phyloP scores from a whole-genome alignment of 345 rosid species.

The Salix koriyanagi region DNA sequence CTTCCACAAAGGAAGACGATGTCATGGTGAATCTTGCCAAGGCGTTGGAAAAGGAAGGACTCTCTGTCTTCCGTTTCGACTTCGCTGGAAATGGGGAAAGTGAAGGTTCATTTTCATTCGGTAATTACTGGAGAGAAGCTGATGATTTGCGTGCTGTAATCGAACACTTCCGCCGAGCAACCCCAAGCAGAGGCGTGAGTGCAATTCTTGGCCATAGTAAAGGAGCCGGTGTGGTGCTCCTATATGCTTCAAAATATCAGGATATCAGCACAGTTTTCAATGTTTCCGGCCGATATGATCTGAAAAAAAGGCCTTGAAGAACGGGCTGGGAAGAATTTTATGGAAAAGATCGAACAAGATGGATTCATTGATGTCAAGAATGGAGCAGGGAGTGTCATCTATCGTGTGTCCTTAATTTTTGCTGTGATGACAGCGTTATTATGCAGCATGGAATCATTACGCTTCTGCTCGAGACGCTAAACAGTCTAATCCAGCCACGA shows the following conservation, averaged over 20 bases:
- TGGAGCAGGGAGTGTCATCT: slow-evolving; percentile 11
- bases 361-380: slow-evolving; percentile 23
- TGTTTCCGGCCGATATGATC: slow-evolving; percentile 33
- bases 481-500: too few relatives aligned
- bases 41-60: slow-evolving; percentile 25
- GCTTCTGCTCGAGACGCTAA: too few relatives aligned
- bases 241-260: slow-evolving; percentile 32
- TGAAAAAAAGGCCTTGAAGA: slow-evolving; percentile 22
- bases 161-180: slow-evolving; percentile 18
- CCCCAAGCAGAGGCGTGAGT: slow-evolving; percentile 7
- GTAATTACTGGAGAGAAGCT: slow-evolving; percentile 20
- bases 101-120: slow-evolving; percentile 22
- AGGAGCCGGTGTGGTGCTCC: slow-evolving; percentile 25
- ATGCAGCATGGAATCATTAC: too few relatives aligned
- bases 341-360: slow-evolving; percentile 25
- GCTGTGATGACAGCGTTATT: too few relatives aligned
- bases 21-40: slow-evolving; percentile 22
- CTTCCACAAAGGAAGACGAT: slow-evolving; percentile 15
- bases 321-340: slow-evolving; percentile 16
- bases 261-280: slow-evolving; percentile 22
- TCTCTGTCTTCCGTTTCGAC: background rate
- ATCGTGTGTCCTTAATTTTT: background rate
- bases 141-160: slow-evolving; percentile 24
- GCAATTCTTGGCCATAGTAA: slow-evolving; percentile 27
- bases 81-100: slow-evolving; percentile 33